These are phyloP conservation scores for Leishmania tropica DNA, from an alignment of 208 protist genomes.

Conservation along the genomic window DNA sequence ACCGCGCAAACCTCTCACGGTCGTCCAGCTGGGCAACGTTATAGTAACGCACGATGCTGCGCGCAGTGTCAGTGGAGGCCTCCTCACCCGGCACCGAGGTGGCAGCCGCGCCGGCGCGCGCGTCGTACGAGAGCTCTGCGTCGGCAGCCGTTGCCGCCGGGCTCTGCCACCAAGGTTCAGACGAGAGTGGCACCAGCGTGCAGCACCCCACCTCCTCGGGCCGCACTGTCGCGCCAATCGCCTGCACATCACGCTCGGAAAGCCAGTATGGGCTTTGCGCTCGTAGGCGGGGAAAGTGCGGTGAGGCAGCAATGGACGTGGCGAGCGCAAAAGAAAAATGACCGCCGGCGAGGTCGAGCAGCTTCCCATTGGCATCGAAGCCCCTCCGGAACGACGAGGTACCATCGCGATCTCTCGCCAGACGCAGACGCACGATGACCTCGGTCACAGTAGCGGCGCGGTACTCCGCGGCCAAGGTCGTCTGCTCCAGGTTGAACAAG, in stretches of 20 bases:
- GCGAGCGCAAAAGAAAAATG: not conserved
- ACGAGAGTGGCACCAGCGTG: not conserved
- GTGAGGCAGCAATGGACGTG: not conserved
- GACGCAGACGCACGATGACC: not conserved
- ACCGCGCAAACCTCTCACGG: slow-evolving; percentile 19
- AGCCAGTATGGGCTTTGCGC: slow-evolving; percentile 42
- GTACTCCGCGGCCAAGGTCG: slow-evolving; percentile 12
- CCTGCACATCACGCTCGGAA: slow-evolving; percentile 19
- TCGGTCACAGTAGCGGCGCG: not conserved
- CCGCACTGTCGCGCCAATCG: slow-evolving; percentile 33
- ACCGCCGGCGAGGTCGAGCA: not conserved
- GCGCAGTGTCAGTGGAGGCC: not conserved
- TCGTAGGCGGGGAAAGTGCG: slow-evolving; percentile 26
- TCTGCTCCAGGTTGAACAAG: slow-evolving; percentile 75
- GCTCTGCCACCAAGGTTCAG: not conserved
- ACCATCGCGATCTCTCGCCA: not conserved
- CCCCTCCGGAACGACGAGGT: not conserved
- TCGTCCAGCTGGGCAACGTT: slow-evolving; percentile 59
- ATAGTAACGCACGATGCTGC: slow-evolving; percentile 16
- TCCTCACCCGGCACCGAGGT: not conserved
- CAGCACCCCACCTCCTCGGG: slow-evolving; percentile 28
- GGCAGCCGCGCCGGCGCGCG: not conserved
- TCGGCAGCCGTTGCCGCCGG: not conserved
- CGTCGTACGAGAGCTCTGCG: not conserved
- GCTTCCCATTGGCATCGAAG: not conserved